Conservation (phyloP, 2,329 filamentous ascomycete species). For the Fusarium torulosum region DNA sequence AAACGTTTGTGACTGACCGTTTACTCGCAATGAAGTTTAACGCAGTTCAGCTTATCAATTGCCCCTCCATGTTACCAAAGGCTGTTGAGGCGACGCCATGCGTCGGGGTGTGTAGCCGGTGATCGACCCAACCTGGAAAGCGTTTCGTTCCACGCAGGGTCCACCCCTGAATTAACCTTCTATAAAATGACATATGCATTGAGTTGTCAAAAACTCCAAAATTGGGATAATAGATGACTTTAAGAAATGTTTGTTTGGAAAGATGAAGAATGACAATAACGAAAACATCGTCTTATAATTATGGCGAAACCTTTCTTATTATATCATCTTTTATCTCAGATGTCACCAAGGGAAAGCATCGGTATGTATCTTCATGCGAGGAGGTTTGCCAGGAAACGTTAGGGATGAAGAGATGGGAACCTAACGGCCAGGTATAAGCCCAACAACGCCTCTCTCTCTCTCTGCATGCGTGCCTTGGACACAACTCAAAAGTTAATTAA, state of each 20-base stretch:
- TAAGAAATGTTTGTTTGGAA: constrained; percentile 19
- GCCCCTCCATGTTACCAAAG: constrained; percentile 15
- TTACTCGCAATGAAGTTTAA: constrained; percentile 7
- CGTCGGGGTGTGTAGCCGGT: constrained; percentile 33
- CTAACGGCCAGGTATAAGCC: constrained; percentile 24
- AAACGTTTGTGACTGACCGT: constrained; percentile 5
- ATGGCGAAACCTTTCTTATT: background rate
- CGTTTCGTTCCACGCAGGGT: constrained; percentile 31
- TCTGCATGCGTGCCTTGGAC: constrained; percentile 2
- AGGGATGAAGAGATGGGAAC: constrained; percentile 18
- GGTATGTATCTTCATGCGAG: constrained; percentile 35
- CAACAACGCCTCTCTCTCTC: constrained; percentile 7
- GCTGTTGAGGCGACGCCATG: constrained; percentile 29
- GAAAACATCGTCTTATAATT: background rate
- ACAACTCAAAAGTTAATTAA: background rate
- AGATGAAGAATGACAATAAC: background rate
- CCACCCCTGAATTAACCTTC: constrained; percentile 31
- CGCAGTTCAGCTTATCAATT: background rate
- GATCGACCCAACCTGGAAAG: constrained; percentile 12
- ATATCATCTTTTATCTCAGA: constrained; percentile 15
- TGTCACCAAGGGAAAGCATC: constrained; percentile 14
- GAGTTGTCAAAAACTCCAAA: constrained; percentile 5
- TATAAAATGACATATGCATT: constrained; percentile 29
- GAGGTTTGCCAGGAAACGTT: constrained; percentile 21
- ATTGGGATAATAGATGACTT: constrained; percentile 4